Percentiles rank a stretch among this genome's conserved stretches.
phyloP scores from a whole-genome alignment of 116 monocot species.

The Cymodocea nodosa region DNA sequence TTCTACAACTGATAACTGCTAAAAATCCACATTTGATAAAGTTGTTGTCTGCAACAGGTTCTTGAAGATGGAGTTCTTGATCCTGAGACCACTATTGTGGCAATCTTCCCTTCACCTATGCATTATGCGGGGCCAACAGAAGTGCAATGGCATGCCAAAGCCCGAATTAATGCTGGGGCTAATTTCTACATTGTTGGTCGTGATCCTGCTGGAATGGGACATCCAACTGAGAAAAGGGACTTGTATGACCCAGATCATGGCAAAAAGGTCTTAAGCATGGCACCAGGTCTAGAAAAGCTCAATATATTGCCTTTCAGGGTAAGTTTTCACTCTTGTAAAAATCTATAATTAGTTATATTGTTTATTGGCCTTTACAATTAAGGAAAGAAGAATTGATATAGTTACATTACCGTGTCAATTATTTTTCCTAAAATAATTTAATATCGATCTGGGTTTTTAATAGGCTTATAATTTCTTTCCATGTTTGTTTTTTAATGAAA shows the following conservation, averaged over 20 bases:
- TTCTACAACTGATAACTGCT: too few species aligned
- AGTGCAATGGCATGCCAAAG: slow-evolving; percentile 99
- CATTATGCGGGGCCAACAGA: slow-evolving; percentile 99
- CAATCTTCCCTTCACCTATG: slow-evolving; percentile 99
- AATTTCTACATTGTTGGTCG: slow-evolving; percentile 99
- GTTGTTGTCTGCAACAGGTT: slow-evolving; percentile 31
- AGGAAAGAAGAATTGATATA: too few species aligned
- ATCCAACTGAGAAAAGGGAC: slow-evolving; percentile 90
- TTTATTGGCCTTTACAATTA: too few species aligned
- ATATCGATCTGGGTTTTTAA: too few species aligned
- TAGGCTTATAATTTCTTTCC: too few species aligned
- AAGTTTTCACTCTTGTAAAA: slow-evolving; percentile 3
- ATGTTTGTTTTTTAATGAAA: too few species aligned
- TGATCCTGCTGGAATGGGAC: slow-evolving; percentile 96
- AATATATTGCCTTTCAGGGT: slow-evolving; percentile 95
- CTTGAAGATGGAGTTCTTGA: slow-evolving; percentile 94
- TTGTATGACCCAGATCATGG: slow-evolving; percentile 97
- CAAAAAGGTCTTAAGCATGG: slow-evolving; percentile 97
- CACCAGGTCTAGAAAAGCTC: slow-evolving; percentile 87
- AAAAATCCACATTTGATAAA: too few species aligned
- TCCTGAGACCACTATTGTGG: slow-evolving; percentile 78
- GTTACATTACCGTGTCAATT: too few species aligned
- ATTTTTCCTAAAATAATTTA: too few species aligned
- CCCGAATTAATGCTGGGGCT: slow-evolving; percentile 88
- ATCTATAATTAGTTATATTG: too few species aligned